Evolutionary conservation across 140 eudicot genomes (phyloP), one percentile per base, ranked within the genome.

Genomic region (Cichorium intybus): DNA sequence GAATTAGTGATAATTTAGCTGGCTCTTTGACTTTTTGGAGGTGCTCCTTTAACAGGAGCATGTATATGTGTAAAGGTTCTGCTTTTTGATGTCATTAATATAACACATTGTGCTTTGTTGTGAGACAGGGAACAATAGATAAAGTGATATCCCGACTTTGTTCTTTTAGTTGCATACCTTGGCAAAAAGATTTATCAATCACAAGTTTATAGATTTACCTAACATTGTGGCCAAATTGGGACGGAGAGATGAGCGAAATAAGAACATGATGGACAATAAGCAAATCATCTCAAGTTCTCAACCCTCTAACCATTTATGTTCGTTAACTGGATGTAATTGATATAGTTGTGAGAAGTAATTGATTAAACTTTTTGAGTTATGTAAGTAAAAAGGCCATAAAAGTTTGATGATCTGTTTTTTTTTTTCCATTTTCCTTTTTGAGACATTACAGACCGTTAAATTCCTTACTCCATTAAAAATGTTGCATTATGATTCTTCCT

Each of bases 121-220:
- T 61, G 50, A 62, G 35, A 72, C 39, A 26, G 27, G 70, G 64
- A 29, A 28, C 64, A 39, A 24, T 41, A 52, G 77, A 62, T 72
- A 62, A 71, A 62, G 57, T 39, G 71, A 52, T 37, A 26, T 51
- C 6, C n/a, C 61, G 51, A 18, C 10, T 71, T 61, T 37, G 0
- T 10, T 21, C 34, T 2, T 9, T 28, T 24, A 35, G 61, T 61
- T 62, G 34, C 21, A 58, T 31, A 47, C 26, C 26, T 45, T 70
- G 4, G 64, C 23, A 31, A 62, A 20, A 23, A 20, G 33, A 18
- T 46, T 28, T 28, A 18, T 69, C 27, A 7, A 17, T 27, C 47
- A 39, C 24, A 18, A 24, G 24, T 2, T 16, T 68, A 24, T 45
- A 24, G 45, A 50, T 33, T 51, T 66, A 21, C 5, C 24, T 21